Evolutionary conservation across 2,329 filamentous ascomycete genomes (phyloP).

Genomic region (Onygenales sp.): DNA sequence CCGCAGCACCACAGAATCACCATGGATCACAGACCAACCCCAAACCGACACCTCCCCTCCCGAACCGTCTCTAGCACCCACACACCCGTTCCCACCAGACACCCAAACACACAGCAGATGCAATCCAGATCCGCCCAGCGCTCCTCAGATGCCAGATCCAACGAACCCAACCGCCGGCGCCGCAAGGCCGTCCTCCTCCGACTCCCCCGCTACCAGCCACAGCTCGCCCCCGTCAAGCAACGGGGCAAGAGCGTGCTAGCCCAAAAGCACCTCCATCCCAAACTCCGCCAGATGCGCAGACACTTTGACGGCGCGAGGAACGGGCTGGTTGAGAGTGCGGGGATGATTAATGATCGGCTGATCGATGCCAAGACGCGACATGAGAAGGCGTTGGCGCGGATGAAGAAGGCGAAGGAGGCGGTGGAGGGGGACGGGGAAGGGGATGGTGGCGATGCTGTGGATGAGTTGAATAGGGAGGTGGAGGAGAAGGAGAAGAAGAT

Average conservation of each 20-base stretch:
- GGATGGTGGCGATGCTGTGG: slow-evolving; percentile 28
- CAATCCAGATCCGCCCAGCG: not conserved
- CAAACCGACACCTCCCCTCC: too few species aligned
- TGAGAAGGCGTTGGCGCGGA: slow-evolving; percentile 15
- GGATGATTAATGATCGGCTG: slow-evolving; percentile 48
- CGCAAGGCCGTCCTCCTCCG: slow-evolving; percentile 8
- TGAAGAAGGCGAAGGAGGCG: not conserved
- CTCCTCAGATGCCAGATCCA: not conserved
- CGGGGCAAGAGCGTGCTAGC: too few species aligned
- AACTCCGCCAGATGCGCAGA: slow-evolving; percentile 27
- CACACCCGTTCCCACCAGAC: too few species aligned
- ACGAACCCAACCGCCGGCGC: not conserved
- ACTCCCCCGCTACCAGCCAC: slow-evolving; percentile 45
- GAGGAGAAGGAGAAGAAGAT: slow-evolving; percentile 29
- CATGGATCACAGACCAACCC: too few species aligned
- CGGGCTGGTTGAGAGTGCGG: slow-evolving; percentile 28
- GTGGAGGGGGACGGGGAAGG: not conserved
- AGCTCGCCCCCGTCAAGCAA: slow-evolving; percentile 41
- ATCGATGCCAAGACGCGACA: slow-evolving; percentile 28
- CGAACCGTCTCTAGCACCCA: too few species aligned
- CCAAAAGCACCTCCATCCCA: too few species aligned
- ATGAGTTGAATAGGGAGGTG: slow-evolving; percentile 12
- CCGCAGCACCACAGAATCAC: too few species aligned
- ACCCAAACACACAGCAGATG: not conserved
- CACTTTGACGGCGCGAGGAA: slow-evolving; percentile 29